phyloP scores from a whole-genome alignment of 805 yeast species.

The Metschnikowia proteae region DNA sequence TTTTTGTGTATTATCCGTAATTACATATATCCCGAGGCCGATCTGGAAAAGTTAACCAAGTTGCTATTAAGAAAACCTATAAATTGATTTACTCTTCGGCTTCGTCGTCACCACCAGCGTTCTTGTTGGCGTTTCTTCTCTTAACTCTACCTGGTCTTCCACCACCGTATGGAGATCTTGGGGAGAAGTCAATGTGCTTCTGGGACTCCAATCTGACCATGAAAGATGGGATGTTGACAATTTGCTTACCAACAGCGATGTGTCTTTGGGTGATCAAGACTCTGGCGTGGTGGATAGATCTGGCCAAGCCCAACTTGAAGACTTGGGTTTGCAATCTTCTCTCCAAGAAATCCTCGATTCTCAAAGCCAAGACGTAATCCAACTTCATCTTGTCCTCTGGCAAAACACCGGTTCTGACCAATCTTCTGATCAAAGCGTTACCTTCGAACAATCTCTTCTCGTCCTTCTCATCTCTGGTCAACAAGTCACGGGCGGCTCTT shows the following conservation, averaged over 20 bases:
- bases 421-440: constrained; percentile 99
- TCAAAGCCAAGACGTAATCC: constrained; percentile 98
- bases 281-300: constrained; percentile 99
- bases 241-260: constrained; percentile 99
- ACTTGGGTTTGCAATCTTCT: constrained; percentile 99
- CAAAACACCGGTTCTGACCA: constrained; percentile 97
- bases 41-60: constrained; percentile 18
- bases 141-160: constrained; percentile 99
- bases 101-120: constrained; percentile 55
- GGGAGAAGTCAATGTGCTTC: constrained; percentile 99
- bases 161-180: constrained; percentile 99
- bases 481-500: constrained; percentile 99
- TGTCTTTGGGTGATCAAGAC: constrained; percentile 98
- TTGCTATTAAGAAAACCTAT: constrained; percentile 14
- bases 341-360: constrained; percentile 98
- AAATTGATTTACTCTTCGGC: constrained; percentile 59
- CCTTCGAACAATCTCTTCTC: constrained; percentile 99
- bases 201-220: constrained; percentile 99
- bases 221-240: constrained; percentile 98
- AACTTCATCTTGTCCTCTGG: constrained; percentile 99
- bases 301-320: constrained; percentile 98
- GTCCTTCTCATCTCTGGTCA: constrained; percentile 99
- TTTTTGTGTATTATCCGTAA: constrained; percentile 1
- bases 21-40: constrained; percentile 1
- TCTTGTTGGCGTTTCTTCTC: constrained; percentile 71